Conservation (phyloP, 208 protist species). For the Acanthamoeba culbertsoni region DNA sequence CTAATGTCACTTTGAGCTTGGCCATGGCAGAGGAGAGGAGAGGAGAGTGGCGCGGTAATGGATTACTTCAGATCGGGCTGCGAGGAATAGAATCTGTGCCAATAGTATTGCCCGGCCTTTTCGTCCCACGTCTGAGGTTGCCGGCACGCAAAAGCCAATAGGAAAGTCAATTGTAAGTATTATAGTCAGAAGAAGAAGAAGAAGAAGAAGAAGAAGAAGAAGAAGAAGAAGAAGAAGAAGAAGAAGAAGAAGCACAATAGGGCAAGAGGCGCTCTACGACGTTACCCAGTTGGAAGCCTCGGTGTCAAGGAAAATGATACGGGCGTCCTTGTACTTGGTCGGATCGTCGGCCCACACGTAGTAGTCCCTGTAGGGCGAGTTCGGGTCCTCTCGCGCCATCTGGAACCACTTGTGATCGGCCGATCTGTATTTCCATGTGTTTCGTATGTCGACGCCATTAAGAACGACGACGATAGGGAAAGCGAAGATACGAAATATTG, state of each 20-base stretch:
- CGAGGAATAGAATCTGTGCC: constrained; percentile 76
- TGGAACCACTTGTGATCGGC: constrained; percentile 81
- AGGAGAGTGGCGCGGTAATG: too few species aligned
- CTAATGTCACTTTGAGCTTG: too few species aligned
- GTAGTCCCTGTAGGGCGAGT: constrained; percentile 75
- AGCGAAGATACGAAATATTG: background rate
- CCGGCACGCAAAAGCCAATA: background rate
- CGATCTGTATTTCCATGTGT: too few species aligned
- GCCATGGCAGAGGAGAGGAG: too few species aligned
- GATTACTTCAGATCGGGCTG: constrained; percentile 81
- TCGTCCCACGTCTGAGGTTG: constrained; percentile 73
- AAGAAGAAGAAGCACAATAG: too few species aligned
- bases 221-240: background rate
- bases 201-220: background rate
- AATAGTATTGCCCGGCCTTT: constrained; percentile 77
- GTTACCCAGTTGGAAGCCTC: constrained; percentile 78
- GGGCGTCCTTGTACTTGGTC: constrained; percentile 69
- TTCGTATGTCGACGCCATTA: too few species aligned
- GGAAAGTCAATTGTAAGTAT: background rate
- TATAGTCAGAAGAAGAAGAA: background rate
- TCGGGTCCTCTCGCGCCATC: constrained; percentile 61
- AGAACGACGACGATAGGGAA: too few species aligned
- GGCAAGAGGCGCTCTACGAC: too few species aligned
- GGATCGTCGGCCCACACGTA: constrained; percentile 78
- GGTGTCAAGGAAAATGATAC: constrained; percentile 79